phyloP scores from a whole-genome alignment of 805 yeast species.

The Ogataea paraovalis region DNA sequence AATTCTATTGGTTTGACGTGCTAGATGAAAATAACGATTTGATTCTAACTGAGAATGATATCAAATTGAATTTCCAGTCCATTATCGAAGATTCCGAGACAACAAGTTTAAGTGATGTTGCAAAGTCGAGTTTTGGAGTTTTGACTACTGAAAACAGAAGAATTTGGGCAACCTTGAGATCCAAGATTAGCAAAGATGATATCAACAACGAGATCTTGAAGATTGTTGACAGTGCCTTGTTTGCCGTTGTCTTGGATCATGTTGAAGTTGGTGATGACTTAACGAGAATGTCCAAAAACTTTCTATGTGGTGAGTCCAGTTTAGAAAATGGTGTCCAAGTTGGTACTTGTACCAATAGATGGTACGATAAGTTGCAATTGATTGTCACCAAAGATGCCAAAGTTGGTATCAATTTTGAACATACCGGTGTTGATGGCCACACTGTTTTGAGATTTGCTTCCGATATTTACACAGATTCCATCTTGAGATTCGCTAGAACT shows the following conservation, averaged over 20 bases:
- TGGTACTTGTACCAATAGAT: conserved; percentile 91
- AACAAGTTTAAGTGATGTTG: conserved; percentile 53
- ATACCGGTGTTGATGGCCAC: conserved; percentile 95
- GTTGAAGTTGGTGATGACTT: conserved; percentile 56
- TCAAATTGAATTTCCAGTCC: conserved; percentile 68
- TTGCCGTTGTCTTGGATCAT: conserved; percentile 81
- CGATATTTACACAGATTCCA: conserved; percentile 89
- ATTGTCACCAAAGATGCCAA: conserved; percentile 85
- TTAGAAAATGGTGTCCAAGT: conserved; percentile 83
- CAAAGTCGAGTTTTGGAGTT: conserved; percentile 80
- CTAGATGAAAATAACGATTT: conserved; percentile 69
- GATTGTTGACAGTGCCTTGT: conserved; percentile 76
- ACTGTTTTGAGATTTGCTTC: conserved; percentile 84
- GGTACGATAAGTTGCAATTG: conserved; percentile 87
- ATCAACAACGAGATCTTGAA: conserved; percentile 67
- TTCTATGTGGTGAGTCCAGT: conserved; percentile 80
- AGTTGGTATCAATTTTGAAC: conserved; percentile 92
- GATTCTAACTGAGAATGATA: conserved; percentile 68
- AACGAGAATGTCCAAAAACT: conserved; percentile 70
- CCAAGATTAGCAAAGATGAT: conserved; percentile 38
- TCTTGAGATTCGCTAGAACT: conserved; percentile 76
- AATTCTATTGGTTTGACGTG: conserved; percentile 94
- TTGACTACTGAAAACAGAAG: conserved; percentile 87
- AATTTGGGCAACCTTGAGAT: conserved; percentile 78
- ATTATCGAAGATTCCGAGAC: conserved; percentile 69